phyloP scores from a whole-genome alignment of 495 filamentous ascomycete species.

The Copromyces sp. region DNA sequence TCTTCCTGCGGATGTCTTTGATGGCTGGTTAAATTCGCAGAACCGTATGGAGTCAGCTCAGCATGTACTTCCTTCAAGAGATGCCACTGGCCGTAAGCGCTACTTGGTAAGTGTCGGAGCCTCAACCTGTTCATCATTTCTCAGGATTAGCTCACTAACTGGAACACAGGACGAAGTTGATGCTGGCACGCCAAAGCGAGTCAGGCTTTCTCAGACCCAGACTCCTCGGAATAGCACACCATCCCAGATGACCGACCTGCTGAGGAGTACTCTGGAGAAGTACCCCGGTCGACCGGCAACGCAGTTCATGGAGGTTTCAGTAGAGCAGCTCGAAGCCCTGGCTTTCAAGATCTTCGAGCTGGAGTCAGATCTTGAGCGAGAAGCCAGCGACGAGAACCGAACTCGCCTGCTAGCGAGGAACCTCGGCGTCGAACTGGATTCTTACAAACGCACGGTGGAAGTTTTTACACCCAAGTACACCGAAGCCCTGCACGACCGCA shows the following conservation, averaged over 20 bases:
- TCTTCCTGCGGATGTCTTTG: constrained; percentile 28
- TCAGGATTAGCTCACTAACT: constrained; percentile 2
- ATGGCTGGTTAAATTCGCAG: constrained; percentile 19
- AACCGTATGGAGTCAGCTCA: neutral
- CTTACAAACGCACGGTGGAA: constrained; percentile 16
- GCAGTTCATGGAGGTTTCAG: constrained; percentile 17
- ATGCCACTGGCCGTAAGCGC: constrained; percentile 25
- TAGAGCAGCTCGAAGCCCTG: constrained; percentile 27
- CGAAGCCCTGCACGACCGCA: constrained; percentile 29
- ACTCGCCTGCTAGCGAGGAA: constrained; percentile 20
- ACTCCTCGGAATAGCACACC: constrained; percentile 3
- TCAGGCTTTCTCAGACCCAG: constrained; percentile 8
- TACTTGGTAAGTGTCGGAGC: constrained; percentile 22
- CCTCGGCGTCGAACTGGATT: constrained; percentile 22
- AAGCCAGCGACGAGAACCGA: constrained; percentile 12
- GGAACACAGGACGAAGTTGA: constrained; percentile 20
- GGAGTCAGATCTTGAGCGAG: constrained; percentile 16
- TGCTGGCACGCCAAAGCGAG: constrained; percentile 16
- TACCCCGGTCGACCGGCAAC: neutral
- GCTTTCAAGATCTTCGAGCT: constrained; percentile 24
- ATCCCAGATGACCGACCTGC: constrained; percentile 15
- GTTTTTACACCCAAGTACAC: constrained; percentile 22
- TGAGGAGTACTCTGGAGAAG: constrained; percentile 13
- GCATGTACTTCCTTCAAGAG: constrained; percentile 1
- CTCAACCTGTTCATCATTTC: neutral